A percentile compares a stretch with the other conserved stretches of the same genome.
Evolutionary conservation across 1,284 basidiomycete genomes (phyloP).

Genomic region (Cryptococcus maquisensis): DNA sequence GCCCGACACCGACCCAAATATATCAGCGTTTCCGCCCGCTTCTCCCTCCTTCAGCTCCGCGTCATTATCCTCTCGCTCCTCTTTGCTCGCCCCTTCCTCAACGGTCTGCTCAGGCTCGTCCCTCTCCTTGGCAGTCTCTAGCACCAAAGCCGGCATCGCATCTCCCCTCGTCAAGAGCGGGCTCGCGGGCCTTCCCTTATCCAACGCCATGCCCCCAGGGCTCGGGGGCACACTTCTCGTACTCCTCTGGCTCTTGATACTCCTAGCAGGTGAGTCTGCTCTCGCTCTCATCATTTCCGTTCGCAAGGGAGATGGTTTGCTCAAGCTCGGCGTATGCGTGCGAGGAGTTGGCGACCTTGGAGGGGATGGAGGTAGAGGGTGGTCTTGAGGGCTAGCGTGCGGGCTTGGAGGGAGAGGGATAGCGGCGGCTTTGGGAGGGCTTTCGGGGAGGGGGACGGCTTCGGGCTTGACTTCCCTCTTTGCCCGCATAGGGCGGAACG

Average conservation of each 20-base stretch:
- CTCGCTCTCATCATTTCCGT: background rate
- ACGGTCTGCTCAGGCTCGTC: no score
- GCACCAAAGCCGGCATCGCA: background rate
- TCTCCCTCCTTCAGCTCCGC: constrained; percentile 10
- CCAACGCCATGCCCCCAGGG: background rate
- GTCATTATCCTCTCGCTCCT: constrained; percentile 8
- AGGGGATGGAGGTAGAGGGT: constrained; percentile 19
- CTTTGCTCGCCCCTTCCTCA: background rate
- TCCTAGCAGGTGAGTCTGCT: background rate
- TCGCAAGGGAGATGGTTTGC: constrained; percentile 1
- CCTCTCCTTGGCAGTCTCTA: background rate
- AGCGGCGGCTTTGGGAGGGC: constrained; percentile 16
- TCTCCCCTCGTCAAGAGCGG: constrained; percentile 10
- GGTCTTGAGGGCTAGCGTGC: constrained; percentile 3
- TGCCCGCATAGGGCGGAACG: constrained; percentile 28
- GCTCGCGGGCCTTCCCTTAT: constrained; percentile 5
- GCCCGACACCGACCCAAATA: background rate
- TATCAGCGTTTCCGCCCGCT: background rate
- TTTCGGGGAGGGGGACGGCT: constrained; percentile 22
- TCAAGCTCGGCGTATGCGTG: constrained; percentile 5
- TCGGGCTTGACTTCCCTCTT: constrained; percentile 20
- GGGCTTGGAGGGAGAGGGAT: constrained; percentile 15
- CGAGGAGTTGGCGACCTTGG: background rate
- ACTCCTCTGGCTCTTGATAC: no score
- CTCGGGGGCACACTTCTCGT: no score